Conservation (phyloP, 106 monocot species). For the Dioscorea alata region DNA sequence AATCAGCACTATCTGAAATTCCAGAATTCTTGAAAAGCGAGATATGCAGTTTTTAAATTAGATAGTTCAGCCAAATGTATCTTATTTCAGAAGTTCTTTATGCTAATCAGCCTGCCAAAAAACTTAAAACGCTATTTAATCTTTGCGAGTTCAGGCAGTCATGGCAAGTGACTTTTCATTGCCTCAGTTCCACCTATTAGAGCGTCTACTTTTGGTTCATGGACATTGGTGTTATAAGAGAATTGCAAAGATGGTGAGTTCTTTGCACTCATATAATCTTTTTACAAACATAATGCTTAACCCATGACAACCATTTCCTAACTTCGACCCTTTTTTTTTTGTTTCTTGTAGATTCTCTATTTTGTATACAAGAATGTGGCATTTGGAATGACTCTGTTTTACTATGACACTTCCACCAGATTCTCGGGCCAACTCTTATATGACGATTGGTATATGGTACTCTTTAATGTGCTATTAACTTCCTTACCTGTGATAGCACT, state of each 20-base stretch:
- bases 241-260: slow-evolving; percentile 23
- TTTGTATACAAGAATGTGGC: slow-evolving; percentile 27
- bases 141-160: slow-evolving; percentile 17
- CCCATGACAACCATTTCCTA: too few relatives aligned
- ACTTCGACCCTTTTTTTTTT: background rate
- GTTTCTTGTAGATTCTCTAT: slow-evolving; percentile 17
- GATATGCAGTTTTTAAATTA: too few relatives aligned
- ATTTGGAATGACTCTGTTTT: slow-evolving; percentile 25
- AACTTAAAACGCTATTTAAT: background rate
- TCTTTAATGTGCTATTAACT: slow-evolving; percentile 24
- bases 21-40: too few relatives aligned
- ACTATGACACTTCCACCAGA: slow-evolving; percentile 13
- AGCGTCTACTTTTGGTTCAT: slow-evolving; percentile 19
- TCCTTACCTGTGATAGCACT: slow-evolving; percentile 26
- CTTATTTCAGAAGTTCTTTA: too few relatives aligned
- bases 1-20: too few relatives aligned
- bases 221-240: slow-evolving; percentile 30
- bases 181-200: slow-evolving; percentile 15
- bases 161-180: slow-evolving; percentile 30
- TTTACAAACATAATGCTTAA: too few relatives aligned
- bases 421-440: slow-evolving; percentile 16
- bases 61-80: too few relatives aligned
- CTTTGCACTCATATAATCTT: too few relatives aligned
- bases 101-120: too few relatives aligned
- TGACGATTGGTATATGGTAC: slow-evolving; percentile 20